Base-by-base conservation (phyloP, 768 basidiomycete genomes). In the Psilocybe cyanescens region DNA sequence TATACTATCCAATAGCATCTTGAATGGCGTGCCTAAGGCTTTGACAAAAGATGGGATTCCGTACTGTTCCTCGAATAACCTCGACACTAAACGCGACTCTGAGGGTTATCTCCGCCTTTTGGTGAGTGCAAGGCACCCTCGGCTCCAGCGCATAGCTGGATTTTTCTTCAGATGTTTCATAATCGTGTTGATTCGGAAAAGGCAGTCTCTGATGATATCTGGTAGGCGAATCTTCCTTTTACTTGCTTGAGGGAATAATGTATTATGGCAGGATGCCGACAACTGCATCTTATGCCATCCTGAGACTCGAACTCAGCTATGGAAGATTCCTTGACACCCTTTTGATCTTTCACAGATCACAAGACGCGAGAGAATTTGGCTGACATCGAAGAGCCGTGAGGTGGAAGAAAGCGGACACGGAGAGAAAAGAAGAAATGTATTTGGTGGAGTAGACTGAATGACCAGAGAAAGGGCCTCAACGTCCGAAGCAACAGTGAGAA, bases 311-410 rank as follows among this genome's bases (percentile, higher is more conserved):
- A 35, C 33, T 35, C 33, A 35, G 33, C 33, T 6, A 1, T 8
- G 28, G 30, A 28, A 50, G 24, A 19, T 31, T 6, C 29, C 12
- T n/a, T 54, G 53, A n/a, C 33, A 35, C 33, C 6, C 33, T 6
- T 35, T 35, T 35, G 53, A 11, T 39, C 9, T 37, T 28, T 37
- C 14, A 52, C 30, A 37, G 24, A 37, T 19, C n/a, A 52, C n/a
- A 19, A 14, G 14, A 14, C 4, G 24, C 24, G 24, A 31, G 2
- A 50, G 28, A 50, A 29, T 28, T 31, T 31, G 45, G 56, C 45
- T 68, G 58, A 60, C 63, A 64, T 56, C 68, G 64, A 64, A 51
- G 60, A 65, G 62, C 62, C 67, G 39, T 54, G 58, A 37, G 31
- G 37, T 16, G 8, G 29, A 53, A 53, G 51, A 35, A 37, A 19